Evolutionary conservation across 495 filamentous ascomycete genomes (phyloP).

Genomic region (Cercophora newfieldiana): DNA sequence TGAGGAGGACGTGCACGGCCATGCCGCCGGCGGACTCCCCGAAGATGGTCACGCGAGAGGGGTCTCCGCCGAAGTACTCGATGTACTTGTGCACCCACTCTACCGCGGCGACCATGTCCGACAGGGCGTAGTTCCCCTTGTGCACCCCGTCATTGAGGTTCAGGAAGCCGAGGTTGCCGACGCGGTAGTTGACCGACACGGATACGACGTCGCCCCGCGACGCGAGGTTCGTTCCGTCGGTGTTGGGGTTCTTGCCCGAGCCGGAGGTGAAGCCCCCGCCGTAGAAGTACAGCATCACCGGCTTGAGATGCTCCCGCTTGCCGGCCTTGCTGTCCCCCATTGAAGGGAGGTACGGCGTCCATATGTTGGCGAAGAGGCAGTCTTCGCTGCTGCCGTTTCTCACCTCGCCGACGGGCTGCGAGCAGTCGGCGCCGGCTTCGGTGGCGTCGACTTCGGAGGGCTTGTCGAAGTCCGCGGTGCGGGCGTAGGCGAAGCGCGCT

Average conservation of each 20-base stretch:
- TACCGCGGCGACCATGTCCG: slow-evolving; percentile 39
- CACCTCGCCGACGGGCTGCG: slow-evolving; percentile 35
- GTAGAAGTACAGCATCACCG: slow-evolving; percentile 44
- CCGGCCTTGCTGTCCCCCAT: slow-evolving; percentile 3
- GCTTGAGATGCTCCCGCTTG: slow-evolving; percentile 25
- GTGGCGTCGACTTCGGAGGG: slow-evolving; percentile 24
- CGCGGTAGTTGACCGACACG: slow-evolving; percentile 39
- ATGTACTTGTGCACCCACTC: slow-evolving; percentile 69
- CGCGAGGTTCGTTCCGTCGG: slow-evolving; percentile 45
- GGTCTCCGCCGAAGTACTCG: slow-evolving; percentile 64
- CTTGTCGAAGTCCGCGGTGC: slow-evolving; percentile 24
- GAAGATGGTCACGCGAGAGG: slow-evolving; percentile 60
- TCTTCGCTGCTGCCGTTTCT: slow-evolving; percentile 36
- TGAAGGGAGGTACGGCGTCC: slow-evolving; percentile 40
- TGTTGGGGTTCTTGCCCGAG: slow-evolving; percentile 39
- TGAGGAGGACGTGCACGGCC: slow-evolving; percentile 34
- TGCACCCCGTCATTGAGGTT: slow-evolving; percentile 35
- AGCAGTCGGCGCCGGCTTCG: slow-evolving; percentile 33
- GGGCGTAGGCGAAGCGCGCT: slow-evolving; percentile 36
- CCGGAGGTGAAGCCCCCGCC: slow-evolving; percentile 40
- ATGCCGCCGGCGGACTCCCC: slow-evolving; percentile 54
- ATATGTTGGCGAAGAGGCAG: slow-evolving; percentile 45
- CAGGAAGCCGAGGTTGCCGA: slow-evolving; percentile 31
- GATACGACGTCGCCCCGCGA: slow-evolving; percentile 49
- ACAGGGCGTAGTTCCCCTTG: slow-evolving; percentile 34